phyloP scores from a whole-genome alignment of 352 stramenopile genomes.

The Pythium rhizo-oryzae region DNA sequence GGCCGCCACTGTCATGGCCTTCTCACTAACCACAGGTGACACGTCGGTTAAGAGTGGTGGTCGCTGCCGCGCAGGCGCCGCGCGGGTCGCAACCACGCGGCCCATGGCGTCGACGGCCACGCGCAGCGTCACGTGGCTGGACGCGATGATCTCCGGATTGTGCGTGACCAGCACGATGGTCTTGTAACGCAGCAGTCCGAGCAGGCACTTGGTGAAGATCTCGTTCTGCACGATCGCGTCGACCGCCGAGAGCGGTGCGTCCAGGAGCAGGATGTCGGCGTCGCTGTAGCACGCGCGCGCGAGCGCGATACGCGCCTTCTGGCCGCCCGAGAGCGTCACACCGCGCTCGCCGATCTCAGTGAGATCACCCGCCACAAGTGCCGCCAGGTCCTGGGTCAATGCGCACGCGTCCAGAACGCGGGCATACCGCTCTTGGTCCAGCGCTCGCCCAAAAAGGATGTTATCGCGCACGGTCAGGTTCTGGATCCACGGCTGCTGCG shows the following conservation, averaged over 20 bases:
- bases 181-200: conserved; percentile 46
- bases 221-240: conserved; percentile 36
- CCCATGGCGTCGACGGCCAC: conserved; percentile 10
- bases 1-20: no score
- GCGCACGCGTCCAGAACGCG: conserved; percentile 49
- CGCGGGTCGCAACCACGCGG: conserved; percentile 11
- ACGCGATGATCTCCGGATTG: conserved; percentile 47
- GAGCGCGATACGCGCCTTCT: conserved; percentile 48
- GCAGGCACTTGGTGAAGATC: conserved; percentile 75
- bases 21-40: not conserved
- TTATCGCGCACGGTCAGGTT: conserved; percentile 65
- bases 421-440: conserved; percentile 37
- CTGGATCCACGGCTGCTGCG: conserved; percentile 83
- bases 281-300: conserved; percentile 51
- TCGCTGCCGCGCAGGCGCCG: conserved; percentile 12
- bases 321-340: conserved; percentile 45
- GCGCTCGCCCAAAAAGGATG: conserved; percentile 85
- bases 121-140: not conserved
- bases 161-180: conserved; percentile 63
- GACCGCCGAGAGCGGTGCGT: conserved; percentile 50
- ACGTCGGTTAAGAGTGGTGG: conserved; percentile 23
- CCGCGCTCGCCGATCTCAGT: conserved; percentile 50
- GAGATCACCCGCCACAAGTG: conserved; percentile 61
- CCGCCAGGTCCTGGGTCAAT: conserved; percentile 42
- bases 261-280: conserved; percentile 51